Base-by-base conservation (phyloP, 106 monocot genomes). In the Posidonia australis region DNA sequence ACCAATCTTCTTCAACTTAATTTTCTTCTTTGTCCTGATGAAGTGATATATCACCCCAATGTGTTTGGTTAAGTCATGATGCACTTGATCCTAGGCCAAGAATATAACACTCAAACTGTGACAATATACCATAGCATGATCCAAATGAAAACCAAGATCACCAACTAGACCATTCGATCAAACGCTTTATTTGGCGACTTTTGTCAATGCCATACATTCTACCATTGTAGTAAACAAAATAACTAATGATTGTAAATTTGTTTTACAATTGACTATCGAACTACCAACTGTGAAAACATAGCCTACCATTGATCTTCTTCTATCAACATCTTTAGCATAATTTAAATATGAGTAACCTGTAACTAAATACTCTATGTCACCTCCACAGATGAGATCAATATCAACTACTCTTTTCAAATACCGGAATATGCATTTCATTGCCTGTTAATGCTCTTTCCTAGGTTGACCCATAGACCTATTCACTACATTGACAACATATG, bases 1-100 rank as follows among this genome's bases (percentile, higher is more conserved):
- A 1, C 0, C 0, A 49, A 49, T 49, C 13, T 49, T 62, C 62
- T 41, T 62, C 36, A 62, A 7, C 17, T 62, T 62, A 28, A 62
- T 21, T 20, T 0, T 43, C 3, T 41, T 43, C 62, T 62, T 11
- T 31, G 3, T 41, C 0, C 0, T n/a, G 19, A 62, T 18, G 19
- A 62, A 58, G 57, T 58, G 57, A 58, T 27, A 58, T 58, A 9
- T 58, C 10, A 58, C 57, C 5, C 22, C 26, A 58, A 25, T 28
- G 27, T 58, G 22, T 58, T 58, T 58, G 26, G 13, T 58, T 58
- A 13, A 19, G 14, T 10, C 0, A 58, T 24, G 26, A 58, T 13
- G 26, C 0, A 58, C 26, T 58, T 58, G 57, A 58, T 58, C 26
- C 26, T 58, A 13, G 5, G 26, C 11, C 23, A 58, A 14, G 27